A percentile compares a stretch with the other conserved stretches of the same genome.
Evolutionary conservation across 2,329 filamentous ascomycete genomes (phyloP).

Genomic region (Thielaviopsis ethacetica): DNA sequence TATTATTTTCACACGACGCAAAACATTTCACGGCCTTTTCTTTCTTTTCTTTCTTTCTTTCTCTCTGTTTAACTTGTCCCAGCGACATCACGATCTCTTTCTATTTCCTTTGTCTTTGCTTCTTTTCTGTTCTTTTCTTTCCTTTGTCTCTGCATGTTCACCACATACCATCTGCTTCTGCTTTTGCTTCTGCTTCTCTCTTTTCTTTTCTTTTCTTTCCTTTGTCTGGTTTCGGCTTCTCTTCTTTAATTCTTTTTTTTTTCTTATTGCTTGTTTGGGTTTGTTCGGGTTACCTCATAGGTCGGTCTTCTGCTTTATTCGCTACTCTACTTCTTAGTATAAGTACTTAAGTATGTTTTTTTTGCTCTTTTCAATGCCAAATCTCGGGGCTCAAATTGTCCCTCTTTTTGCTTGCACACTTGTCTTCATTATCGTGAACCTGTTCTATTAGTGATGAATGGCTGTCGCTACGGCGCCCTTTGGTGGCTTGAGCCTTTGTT

Average conservation of each 20-base stretch:
- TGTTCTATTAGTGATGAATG: no score
- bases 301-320: background rate
- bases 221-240: background rate
- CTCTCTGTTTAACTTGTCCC: background rate
- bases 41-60: background rate
- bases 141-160: background rate
- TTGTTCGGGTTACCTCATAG: background rate
- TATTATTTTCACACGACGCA: constrained; percentile 8
- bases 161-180: background rate
- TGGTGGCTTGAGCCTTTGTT: no score
- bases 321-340: no score
- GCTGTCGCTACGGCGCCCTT: no score
- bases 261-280: background rate
- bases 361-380: no score
- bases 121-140: background rate
- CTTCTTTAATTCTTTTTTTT: background rate
- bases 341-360: no score
- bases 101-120: background rate
- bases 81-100: background rate
- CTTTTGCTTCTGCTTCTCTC: background rate
- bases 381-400: no score
- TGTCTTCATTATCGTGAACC: no score
- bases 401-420: no score
- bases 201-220: constrained; percentile 1
- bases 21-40: background rate